A percentile compares a stretch with the other conserved stretches of the same genome.
Evolutionary conservation across 2,329 filamentous ascomycete species (phyloP).

Genomic region (Emergomyces pasteurianus): DNA sequence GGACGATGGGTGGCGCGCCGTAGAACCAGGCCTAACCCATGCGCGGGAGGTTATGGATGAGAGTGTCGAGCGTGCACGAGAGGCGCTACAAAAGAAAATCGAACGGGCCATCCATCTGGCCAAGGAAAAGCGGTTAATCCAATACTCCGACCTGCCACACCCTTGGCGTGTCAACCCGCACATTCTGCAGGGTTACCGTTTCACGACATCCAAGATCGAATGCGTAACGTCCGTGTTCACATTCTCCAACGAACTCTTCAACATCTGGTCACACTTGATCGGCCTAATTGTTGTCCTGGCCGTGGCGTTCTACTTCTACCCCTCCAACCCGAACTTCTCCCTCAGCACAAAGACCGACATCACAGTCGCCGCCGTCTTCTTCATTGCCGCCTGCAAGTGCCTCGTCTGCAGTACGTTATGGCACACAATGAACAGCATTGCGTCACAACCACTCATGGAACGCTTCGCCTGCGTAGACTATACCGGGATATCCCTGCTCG

Average conservation of each 20-base stretch:
- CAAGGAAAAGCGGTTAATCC: conserved; percentile 68
- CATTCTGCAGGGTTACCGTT: conserved; percentile 83
- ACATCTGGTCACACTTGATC: conserved; percentile 93
- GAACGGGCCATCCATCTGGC: conserved; percentile 64
- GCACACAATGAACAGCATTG: conserved; percentile 98
- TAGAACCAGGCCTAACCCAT: conserved; percentile 65
- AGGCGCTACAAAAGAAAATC: conserved; percentile 73
- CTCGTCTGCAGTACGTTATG: conserved; percentile 90
- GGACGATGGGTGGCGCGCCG: conserved; percentile 64
- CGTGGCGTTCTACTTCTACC: conserved; percentile 93
- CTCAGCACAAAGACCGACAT: conserved; percentile 80
- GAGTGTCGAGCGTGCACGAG: conserved; percentile 68
- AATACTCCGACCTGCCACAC: conserved; percentile 77
- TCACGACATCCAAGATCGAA: conserved; percentile 80
- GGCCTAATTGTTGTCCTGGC: conserved; percentile 79
- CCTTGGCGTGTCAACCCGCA: conserved; percentile 95
- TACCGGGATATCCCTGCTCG: conserved; percentile 88
- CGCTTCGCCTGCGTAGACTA: conserved; percentile 97
- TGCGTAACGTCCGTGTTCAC: conserved; percentile 75
- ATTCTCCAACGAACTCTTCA: conserved; percentile 85
- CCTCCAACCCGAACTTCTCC: conserved; percentile 72
- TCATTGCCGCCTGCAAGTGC: conserved; percentile 90
- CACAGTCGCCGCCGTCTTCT: conserved; percentile 85
- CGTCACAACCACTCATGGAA: conserved; percentile 77
- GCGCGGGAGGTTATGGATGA: conserved; percentile 62